These are phyloP conservation scores for Perilla frutescens DNA, from an alignment of 257 asterid genomes.

Conservation along the genomic window DNA sequence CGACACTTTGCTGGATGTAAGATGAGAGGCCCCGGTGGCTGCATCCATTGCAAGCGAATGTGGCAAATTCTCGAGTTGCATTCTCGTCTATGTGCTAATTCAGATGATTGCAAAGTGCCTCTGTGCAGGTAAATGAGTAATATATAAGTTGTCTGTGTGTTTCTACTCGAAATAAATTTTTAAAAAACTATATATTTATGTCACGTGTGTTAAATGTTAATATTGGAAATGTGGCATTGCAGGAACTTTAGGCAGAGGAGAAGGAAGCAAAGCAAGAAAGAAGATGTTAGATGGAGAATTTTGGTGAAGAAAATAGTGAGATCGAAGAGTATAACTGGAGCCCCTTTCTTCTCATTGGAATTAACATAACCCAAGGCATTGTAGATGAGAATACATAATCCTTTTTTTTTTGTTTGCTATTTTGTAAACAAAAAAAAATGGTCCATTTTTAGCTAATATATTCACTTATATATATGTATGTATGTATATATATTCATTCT, in stretches of 20 bases:
- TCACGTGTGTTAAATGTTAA: not conserved
- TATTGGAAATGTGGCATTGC: slow-evolving; percentile 23
- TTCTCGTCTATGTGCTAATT: slow-evolving; percentile 73
- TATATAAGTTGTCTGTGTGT: too few relatives aligned
- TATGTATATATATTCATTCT: slow-evolving; percentile 7
- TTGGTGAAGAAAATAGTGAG: slow-evolving; percentile 83
- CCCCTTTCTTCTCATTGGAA: slow-evolving; percentile 72
- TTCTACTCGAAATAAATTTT: too few relatives aligned
- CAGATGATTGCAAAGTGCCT: slow-evolving; percentile 72
- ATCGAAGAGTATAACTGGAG: slow-evolving; percentile 83
- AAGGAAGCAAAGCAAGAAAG: slow-evolving; percentile 68
- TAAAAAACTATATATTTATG: too few relatives aligned
- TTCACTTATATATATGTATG: not conserved
- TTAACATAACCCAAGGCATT: slow-evolving; percentile 25
- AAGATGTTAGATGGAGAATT: slow-evolving; percentile 75
- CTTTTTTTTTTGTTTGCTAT: slow-evolving; percentile 18
- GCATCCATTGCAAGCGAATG: slow-evolving; percentile 87
- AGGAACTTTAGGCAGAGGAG: slow-evolving; percentile 69
- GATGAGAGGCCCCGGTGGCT: slow-evolving; percentile 72
- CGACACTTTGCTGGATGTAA: slow-evolving; percentile 86
- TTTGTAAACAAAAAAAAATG: slow-evolving; percentile 1
- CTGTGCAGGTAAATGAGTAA: slow-evolving; percentile 61
- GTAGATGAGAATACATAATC: slow-evolving; percentile 13
- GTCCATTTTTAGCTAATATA: too few relatives aligned
- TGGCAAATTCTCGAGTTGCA: slow-evolving; percentile 87